Base-by-base conservation (phyloP, 2,329 filamentous ascomycete species). In the Cordyceps cateniannulata region DNA sequence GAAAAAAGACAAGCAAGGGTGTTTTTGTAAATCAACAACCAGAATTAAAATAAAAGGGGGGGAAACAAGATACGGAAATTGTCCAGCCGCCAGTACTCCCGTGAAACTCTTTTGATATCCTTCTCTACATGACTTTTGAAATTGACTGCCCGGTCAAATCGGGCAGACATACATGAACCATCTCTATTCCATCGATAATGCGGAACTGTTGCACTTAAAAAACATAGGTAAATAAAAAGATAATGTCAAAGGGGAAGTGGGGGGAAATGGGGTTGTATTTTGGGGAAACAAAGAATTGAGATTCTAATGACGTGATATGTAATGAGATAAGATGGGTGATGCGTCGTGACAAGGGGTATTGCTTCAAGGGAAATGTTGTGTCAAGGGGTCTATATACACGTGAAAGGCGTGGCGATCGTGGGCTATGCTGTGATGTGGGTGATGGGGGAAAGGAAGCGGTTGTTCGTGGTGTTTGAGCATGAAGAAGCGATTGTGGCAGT, bases 111-210 rank as follows among this genome's bases (percentile, higher is more conserved):
- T 68, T 66, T 68, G 44, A 60, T 50, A 47, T 63, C 56, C 69
- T 70, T 73, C 54, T 66, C 73, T 76, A 76, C 73, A 76, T 75
- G 73, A 76, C 64, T 75, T 75, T 74, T 73, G 65, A 63, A 60
- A 48, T 55, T 60, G 52, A 63, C 70, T 65, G 69, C 73, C 57
- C 71, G 65, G 68, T 69, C 14, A 47, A 48, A 45, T 35, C 67
- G 69, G 69, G 69, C 48, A 59, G 48, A 71, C 72, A 70, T 66
- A 76, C 72, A 76, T 75, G 73, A 74, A 50, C 59, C 66, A 72
- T 73, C 68, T 73, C 73, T 75, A 75, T 75, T 73, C 71, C 73
- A 66, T 73, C 58, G 18, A 60, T 42, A 51, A 59, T 58, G 59
- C 45, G 20, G 58, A 7, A 22, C 40, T 49, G 42, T 51, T 40